phyloP scores from a whole-genome alignment of 169 alveolate genomes.

The Cryptosporidium andersoni region DNA sequence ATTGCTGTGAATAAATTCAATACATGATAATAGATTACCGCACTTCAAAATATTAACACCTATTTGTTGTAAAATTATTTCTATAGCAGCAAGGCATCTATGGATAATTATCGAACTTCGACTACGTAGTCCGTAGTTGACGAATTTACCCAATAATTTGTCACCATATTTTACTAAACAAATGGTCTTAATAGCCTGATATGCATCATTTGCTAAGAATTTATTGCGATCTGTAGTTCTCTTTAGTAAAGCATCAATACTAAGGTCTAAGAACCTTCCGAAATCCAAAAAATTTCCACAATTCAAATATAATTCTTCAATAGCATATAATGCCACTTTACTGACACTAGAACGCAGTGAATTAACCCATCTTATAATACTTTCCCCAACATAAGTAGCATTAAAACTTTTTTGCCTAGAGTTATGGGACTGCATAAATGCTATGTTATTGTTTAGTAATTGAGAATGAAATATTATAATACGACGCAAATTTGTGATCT shows the following conservation, averaged over 20 bases:
- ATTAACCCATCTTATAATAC: constrained; percentile 58
- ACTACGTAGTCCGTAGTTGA: constrained; percentile 31
- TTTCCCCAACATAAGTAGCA: constrained; percentile 44
- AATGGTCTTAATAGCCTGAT: constrained; percentile 33
- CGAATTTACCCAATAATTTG: constrained; percentile 46
- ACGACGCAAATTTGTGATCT: constrained; percentile 55
- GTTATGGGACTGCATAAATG: neutral
- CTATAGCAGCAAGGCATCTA: constrained; percentile 39
- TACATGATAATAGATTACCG: constrained; percentile 27
- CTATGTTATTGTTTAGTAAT: constrained; percentile 11
- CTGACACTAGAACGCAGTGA: constrained; percentile 68
- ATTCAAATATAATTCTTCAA: constrained; percentile 45
- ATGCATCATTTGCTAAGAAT: constrained; percentile 69
- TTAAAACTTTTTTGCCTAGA: constrained; percentile 9
- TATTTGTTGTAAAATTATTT: constrained; percentile 40
- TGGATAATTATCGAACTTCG: constrained; percentile 48
- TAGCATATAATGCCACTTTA: constrained; percentile 53
- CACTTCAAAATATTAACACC: constrained; percentile 50
- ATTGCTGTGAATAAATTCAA: constrained; percentile 60
- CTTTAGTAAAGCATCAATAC: constrained; percentile 36
- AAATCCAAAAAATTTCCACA: constrained; percentile 49
- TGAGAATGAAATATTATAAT: constrained; percentile 44
- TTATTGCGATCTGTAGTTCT: constrained; percentile 64
- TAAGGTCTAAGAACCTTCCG: constrained; percentile 56
- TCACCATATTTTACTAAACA: constrained; percentile 59